Conservation (phyloP, 2,329 filamentous ascomycete species). For the Neurospora crassa region DNA sequence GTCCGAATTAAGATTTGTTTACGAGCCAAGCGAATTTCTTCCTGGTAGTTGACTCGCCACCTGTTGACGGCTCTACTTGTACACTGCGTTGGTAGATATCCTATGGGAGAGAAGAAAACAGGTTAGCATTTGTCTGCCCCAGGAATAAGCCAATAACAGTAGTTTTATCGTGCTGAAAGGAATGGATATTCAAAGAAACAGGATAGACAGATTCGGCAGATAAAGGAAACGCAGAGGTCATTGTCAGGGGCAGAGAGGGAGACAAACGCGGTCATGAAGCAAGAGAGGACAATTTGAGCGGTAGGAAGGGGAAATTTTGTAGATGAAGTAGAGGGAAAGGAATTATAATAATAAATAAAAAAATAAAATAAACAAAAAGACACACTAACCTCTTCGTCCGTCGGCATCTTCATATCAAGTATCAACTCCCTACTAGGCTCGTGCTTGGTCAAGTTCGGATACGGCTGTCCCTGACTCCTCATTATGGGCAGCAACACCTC, state of each 20-base stretch:
- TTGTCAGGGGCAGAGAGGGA: neutral
- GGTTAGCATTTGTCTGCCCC: constrained; percentile 3
- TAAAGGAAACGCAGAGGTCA: neutral
- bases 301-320: neutral
- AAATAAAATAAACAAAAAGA: neutral
- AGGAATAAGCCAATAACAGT: neutral
- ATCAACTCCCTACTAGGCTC: constrained; percentile 66
- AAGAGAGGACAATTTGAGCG: neutral
- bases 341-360: no score
- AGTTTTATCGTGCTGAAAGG: neutral
- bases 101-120: constrained; percentile 24
- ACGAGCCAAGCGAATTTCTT: constrained; percentile 61
- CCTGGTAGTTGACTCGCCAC: constrained; percentile 37
- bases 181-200: neutral
- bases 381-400: constrained; percentile 73
- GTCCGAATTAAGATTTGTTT: constrained; percentile 25
- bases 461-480: constrained; percentile 79
- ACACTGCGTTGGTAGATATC: constrained; percentile 56
- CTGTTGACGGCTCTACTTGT: constrained; percentile 43
- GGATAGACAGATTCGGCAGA: neutral
- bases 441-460: constrained; percentile 60
- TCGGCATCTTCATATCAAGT: constrained; percentile 69
- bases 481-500: constrained; percentile 87
- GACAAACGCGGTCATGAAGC: neutral
- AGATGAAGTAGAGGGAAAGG: no score